Conservation (phyloP, 148 eudicot genomes). For the Rhododendron ferrugineum region DNA sequence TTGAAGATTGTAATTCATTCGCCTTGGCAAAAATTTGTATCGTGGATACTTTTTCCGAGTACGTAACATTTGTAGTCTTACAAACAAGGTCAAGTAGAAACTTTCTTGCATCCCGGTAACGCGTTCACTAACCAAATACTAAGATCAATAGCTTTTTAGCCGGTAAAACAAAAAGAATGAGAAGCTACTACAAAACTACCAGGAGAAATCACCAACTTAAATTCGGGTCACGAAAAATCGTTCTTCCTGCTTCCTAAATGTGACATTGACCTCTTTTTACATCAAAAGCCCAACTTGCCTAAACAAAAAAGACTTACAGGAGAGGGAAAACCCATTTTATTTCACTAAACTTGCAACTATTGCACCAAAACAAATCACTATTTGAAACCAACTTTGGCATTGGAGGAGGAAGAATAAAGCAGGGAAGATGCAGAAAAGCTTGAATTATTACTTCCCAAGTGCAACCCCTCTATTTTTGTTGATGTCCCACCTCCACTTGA, state of each 20-base stretch:
- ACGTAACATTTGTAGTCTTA: background rate
- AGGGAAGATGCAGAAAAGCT: conserved; percentile 70
- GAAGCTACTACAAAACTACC: background rate
- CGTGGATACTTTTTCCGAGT: background rate
- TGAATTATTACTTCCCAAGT: conserved; percentile 40
- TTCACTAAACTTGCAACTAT: background rate
- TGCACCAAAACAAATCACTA: conserved; percentile 7
- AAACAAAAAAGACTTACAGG: background rate
- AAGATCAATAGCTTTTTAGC: background rate
- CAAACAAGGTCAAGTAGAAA: background rate
- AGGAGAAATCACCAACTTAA: background rate
- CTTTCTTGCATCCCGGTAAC: background rate
- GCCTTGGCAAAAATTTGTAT: background rate
- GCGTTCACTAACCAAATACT: background rate
- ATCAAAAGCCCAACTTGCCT: background rate
- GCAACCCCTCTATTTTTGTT: conserved; percentile 26
- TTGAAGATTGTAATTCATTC: background rate
- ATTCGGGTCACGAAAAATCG: background rate
- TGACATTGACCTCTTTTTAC: background rate
- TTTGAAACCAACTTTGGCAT: conserved; percentile 14
- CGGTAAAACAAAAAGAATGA: no score
- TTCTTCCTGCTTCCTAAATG: background rate
- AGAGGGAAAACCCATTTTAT: background rate
- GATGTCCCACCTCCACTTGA: conserved; percentile 25
- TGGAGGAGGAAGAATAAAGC: conserved; percentile 54